Base-by-base conservation (phyloP, 176 grass and related monocot genomes). In the Guadua angustifolia region DNA sequence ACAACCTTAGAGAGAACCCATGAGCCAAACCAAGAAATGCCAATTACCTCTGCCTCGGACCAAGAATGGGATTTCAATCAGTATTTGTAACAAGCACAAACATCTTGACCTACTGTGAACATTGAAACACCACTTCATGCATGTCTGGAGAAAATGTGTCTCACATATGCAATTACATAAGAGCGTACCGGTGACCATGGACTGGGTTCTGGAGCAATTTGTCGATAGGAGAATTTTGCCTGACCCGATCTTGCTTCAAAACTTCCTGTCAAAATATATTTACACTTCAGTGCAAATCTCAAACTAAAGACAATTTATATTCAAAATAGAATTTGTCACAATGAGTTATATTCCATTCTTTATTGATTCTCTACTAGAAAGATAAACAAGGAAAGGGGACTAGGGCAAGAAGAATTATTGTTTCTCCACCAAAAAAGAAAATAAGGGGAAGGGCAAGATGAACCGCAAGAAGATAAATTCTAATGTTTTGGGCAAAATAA, bases 191-290 rank as follows among this genome's bases (percentile, higher is more conserved):
- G 95, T 79, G 95, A 98, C 95, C 95, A 98, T 2, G 92, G 92
- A 46, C 92, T 91, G 15, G 89, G 83, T 85, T 95, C 89, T 79
- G 87, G 84, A 75, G 72, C 51, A 51, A 82, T 86, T 93, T 93
- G 62, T 94, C 92, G 1, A 87, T 89, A 82, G 92, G 95, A 78
- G 90, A 98, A 86, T 98, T 91, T 87, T 98, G 92, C 79, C 95
- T n/a, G n/a, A n/a, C n/a, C n/a, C n/a, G n/a, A n/a, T n/a, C 93
- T 77, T 86, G 73, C 77, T 90, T 91, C 79, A 98, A 49, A 90
- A 93, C 90, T 71, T 98, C 92, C 95, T 95, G 91, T 82, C 66
- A 57, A 71, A 79, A 78, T 50, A 70, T 47, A 44, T 63, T 47
- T 73, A 39, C 58, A 25, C 44, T 16, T 75, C n/a, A 82, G n/a